Evolutionary conservation across 1,139 yeast species (phyloP).

Genomic region (Blastobotrys indianensis): DNA sequence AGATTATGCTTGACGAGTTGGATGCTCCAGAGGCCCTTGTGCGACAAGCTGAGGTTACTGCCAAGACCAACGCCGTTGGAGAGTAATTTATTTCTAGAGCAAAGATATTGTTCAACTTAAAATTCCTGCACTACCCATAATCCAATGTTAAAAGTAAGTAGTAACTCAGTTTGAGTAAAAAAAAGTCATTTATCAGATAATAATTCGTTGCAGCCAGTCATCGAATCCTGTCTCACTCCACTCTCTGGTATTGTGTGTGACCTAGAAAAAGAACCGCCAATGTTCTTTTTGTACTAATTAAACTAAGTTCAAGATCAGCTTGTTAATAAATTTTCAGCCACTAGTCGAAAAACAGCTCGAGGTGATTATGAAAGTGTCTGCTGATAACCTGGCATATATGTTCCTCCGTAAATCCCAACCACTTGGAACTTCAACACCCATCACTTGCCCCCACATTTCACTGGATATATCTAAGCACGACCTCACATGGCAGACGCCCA

Average conservation of each 20-base stretch:
- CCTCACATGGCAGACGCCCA: neutral
- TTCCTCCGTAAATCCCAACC: too few relatives aligned
- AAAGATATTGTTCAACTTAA: neutral
- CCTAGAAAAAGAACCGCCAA: too few relatives aligned
- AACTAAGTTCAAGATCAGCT: neutral
- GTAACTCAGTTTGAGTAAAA: neutral
- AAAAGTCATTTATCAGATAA: too few relatives aligned
- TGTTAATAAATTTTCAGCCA: neutral
- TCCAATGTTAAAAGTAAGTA: neutral
- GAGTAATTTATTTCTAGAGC: slow-evolving; percentile 7
- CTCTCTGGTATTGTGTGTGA: too few relatives aligned
- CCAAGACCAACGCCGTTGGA: slow-evolving; percentile 44
- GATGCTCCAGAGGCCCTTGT: slow-evolving; percentile 75
- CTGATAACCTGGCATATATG: too few relatives aligned
- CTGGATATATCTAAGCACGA: too few relatives aligned
- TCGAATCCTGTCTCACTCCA: too few relatives aligned
- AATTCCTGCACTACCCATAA: neutral
- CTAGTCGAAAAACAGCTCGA: neutral
- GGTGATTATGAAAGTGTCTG: neutral
- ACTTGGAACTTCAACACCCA: too few relatives aligned
- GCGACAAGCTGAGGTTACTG: slow-evolving; percentile 73
- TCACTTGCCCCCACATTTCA: too few relatives aligned
- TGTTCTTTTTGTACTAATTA: too few relatives aligned
- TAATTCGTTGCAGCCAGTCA: too few relatives aligned
- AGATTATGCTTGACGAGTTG: slow-evolving; percentile 71